Percentiles rank a stretch among this genome's conserved stretches.
Conservation (phyloP, 1,284 basidiomycete species). For the Mycosarcoma mackinlayi region DNA sequence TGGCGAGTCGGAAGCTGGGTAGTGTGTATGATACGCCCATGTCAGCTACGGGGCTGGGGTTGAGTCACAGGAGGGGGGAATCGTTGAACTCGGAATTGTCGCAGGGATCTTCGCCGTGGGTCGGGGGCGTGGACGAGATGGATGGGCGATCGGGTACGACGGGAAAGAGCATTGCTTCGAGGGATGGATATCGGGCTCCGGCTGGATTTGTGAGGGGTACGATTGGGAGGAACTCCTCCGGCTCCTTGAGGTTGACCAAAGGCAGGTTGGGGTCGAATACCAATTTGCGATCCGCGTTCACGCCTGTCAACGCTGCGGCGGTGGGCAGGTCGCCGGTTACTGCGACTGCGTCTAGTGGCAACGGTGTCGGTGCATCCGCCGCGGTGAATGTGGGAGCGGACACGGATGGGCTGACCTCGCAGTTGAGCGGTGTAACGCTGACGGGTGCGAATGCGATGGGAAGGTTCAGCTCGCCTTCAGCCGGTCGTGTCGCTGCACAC, state of each 20-base stretch:
- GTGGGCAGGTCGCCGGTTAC: background rate
- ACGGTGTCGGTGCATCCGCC: background rate
- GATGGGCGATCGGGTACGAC: slow-evolving; percentile 19
- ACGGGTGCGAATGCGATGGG: slow-evolving; percentile 20
- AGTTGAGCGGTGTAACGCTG: slow-evolving; percentile 30
- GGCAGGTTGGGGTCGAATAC: slow-evolving; percentile 28
- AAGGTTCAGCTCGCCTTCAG: slow-evolving; percentile 20
- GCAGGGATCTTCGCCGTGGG: slow-evolving; percentile 17
- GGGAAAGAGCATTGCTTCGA: slow-evolving; percentile 19
- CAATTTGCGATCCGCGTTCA: slow-evolving; percentile 25
- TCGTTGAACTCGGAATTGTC: slow-evolving; percentile 16
- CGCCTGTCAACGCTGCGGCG: background rate
- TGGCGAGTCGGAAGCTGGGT: slow-evolving; percentile 10
- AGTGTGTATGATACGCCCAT: slow-evolving; percentile 15
- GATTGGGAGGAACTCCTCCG: slow-evolving; percentile 33
- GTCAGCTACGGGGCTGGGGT: slow-evolving; percentile 2
- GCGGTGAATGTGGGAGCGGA: background rate
- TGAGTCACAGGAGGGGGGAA: slow-evolving; percentile 15
- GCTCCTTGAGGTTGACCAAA: slow-evolving; percentile 36
- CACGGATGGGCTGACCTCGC: slow-evolving; percentile 23
- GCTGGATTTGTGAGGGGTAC: slow-evolving; percentile 13
- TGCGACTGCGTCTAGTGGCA: no score
- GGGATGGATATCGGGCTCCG: slow-evolving; percentile 24
- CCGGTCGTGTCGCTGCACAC: background rate
- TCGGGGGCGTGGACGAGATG: background rate